Conservation (phyloP, 345 rosid species). For the Eucalyptus fibrosa region DNA sequence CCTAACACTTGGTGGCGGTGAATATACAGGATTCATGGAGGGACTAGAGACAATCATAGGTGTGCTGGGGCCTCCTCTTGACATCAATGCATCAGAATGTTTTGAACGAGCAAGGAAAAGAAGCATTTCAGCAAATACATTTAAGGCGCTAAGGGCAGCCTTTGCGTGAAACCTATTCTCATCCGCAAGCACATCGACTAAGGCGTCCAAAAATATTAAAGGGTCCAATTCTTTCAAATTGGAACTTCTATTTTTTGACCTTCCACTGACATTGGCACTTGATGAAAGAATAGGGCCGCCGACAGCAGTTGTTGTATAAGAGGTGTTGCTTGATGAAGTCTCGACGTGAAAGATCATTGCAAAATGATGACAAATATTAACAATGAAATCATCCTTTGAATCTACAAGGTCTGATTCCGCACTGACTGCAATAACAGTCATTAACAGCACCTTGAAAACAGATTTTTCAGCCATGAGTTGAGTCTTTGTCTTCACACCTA, state of each 20-base stretch:
- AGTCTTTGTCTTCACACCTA: slow-evolving; percentile 98
- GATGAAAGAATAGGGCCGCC: slow-evolving; percentile 49
- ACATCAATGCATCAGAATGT: slow-evolving; percentile 71
- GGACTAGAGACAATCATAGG: slow-evolving; percentile 99
- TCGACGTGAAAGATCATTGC: slow-evolving; percentile 81
- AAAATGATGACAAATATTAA: slow-evolving; percentile 83
- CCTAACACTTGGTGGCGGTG: slow-evolving; percentile 86
- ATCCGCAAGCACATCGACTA: slow-evolving; percentile 92
- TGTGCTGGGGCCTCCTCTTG: slow-evolving; percentile 89
- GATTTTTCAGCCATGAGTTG: slow-evolving; percentile 99
- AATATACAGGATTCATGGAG: slow-evolving; percentile 96
- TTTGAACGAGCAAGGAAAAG: slow-evolving; percentile 88
- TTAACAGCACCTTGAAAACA: slow-evolving; percentile 81
- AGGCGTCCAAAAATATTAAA: slow-evolving; percentile 76
- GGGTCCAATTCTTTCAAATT: slow-evolving; percentile 91
- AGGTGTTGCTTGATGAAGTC: slow-evolving; percentile 39
- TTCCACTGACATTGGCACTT: slow-evolving; percentile 27
- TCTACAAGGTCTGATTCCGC: slow-evolving; percentile 73
- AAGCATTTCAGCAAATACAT: slow-evolving; percentile 79
- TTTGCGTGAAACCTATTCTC: slow-evolving; percentile 85
- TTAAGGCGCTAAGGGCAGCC: slow-evolving; percentile 81
- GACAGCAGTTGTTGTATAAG: slow-evolving; percentile 25
- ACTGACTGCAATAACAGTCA: slow-evolving; percentile 79
- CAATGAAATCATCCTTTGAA: slow-evolving; percentile 70
- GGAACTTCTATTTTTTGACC: slow-evolving; percentile 48